Percentiles rank a stretch among this genome's conserved stretches.
Conservation (phyloP, 2,329 filamentous ascomycete genomes). For the Orbilia javanica region DNA sequence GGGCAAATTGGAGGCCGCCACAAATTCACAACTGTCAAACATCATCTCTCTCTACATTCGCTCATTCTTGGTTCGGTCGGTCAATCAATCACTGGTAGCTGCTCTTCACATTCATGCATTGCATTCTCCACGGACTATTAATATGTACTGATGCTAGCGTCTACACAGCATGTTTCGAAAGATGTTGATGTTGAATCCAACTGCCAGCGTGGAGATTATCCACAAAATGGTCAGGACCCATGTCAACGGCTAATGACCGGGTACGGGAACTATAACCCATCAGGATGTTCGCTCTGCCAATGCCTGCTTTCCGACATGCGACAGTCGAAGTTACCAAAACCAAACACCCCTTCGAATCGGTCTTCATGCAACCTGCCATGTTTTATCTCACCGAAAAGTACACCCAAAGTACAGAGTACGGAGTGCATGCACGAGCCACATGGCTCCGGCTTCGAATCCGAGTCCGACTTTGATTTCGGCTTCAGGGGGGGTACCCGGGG, state of each 20-base stretch:
- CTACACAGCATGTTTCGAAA: no score
- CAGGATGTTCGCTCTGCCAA: neutral
- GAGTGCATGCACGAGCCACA: neutral
- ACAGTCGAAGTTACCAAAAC: neutral
- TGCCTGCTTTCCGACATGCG: neutral
- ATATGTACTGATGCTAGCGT: no score
- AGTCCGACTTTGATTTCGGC: neutral
- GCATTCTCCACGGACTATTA: neutral
- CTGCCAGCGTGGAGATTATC: neutral
- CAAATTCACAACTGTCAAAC: neutral
- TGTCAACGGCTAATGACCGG: neutral
- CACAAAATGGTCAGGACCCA: neutral
- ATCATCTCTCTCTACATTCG: no score
- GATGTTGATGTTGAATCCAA: neutral
- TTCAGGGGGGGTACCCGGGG: neutral
- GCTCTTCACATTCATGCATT: no score
- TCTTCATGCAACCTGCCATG: no score
- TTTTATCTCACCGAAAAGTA: no score
- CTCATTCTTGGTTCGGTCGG: no score
- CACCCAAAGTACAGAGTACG: no score
- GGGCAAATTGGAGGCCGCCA: conserved; percentile 28
- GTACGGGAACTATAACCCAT: conserved; percentile 13
- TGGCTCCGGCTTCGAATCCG: neutral
- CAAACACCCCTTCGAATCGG: neutral
- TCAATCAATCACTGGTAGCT: no score